Conservation (phyloP, 345 rosid species). For the Anastatica hierochuntica region DNA sequence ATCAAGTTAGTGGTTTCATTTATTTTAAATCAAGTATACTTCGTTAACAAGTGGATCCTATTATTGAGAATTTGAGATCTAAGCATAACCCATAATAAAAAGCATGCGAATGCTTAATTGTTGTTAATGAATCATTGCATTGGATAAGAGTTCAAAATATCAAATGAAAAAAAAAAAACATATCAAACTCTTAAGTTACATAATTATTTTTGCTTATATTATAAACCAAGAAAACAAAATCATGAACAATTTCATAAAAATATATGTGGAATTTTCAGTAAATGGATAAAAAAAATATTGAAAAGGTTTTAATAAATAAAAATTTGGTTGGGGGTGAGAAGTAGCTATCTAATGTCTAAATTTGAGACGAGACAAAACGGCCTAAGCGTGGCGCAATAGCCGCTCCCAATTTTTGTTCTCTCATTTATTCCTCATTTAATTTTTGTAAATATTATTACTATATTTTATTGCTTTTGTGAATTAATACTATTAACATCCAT, state of each 20-base stretch:
- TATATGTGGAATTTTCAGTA: background rate
- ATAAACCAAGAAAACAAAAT: too few relatives aligned
- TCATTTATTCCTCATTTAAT: conserved; percentile 32
- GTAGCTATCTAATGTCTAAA: conserved; percentile 26
- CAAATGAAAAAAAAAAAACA: too few relatives aligned
- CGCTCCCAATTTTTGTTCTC: conserved; percentile 36
- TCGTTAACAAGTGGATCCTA: conserved; percentile 8
- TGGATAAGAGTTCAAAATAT: too few relatives aligned
- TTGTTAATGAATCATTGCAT: too few relatives aligned
- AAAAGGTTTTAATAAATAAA: background rate
- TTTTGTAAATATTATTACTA: too few relatives aligned
- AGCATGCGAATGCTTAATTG: too few relatives aligned
- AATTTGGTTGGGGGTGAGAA: conserved; percentile 9
- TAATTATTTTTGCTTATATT: too few relatives aligned
- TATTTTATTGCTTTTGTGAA: too few relatives aligned
- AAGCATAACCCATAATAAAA: background rate
- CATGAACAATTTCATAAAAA: too few relatives aligned
- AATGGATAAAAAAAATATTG: background rate
- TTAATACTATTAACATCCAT: too few relatives aligned
- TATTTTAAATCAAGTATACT: background rate
- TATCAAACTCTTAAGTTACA: too few relatives aligned
- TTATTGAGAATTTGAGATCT: conserved; percentile 8
- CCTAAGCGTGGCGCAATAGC: conserved; percentile 35
- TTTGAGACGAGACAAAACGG: conserved; percentile 39
- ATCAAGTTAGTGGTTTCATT: background rate